phyloP scores from a whole-genome alignment of 768 basidiomycete species.

The Lyophyllum decastes region DNA sequence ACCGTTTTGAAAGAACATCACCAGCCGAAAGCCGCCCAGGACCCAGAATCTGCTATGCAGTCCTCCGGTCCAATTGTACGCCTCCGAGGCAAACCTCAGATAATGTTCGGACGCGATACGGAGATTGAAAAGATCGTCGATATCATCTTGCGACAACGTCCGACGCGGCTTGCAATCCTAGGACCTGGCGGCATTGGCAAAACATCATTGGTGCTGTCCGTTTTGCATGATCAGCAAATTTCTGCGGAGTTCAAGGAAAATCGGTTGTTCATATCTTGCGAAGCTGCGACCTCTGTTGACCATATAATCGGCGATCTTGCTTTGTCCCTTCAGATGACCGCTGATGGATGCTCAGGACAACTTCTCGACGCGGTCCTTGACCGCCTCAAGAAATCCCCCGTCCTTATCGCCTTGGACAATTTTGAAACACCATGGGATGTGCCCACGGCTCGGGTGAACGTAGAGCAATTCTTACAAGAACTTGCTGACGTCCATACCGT shows the following conservation, averaged over 20 bases:
- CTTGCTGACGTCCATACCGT: constrained; percentile 20
- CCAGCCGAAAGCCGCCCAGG: not conserved
- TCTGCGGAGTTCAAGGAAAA: constrained; percentile 13
- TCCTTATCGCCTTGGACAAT: constrained; percentile 31
- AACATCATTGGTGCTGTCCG: constrained; percentile 29
- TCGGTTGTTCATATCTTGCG: constrained; percentile 32
- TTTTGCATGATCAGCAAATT: constrained; percentile 24
- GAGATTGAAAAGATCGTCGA: constrained; percentile 23
- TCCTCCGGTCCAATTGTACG: not conserved
- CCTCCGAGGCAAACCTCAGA: constrained; percentile 21
- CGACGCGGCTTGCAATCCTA: constrained; percentile 25
- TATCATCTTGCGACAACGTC: constrained; percentile 8
- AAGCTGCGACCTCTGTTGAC: constrained; percentile 24
- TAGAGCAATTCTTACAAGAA: constrained; percentile 25
- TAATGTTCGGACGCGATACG: constrained; percentile 25
- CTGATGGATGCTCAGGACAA: constrained; percentile 11
- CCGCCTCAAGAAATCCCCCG: constrained; percentile 11
- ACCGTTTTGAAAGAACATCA: not conserved
- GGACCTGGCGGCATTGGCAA: constrained; percentile 36
- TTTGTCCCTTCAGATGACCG: constrained; percentile 20
- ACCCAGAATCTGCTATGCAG: not conserved
- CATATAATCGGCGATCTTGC: constrained; percentile 19
- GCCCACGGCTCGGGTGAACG: constrained; percentile 15
- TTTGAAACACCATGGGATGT: constrained; percentile 34
- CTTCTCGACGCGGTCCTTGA: constrained; percentile 18